Conservation (phyloP, 2,329 filamentous ascomycete species). For the Cladosporium velox region DNA sequence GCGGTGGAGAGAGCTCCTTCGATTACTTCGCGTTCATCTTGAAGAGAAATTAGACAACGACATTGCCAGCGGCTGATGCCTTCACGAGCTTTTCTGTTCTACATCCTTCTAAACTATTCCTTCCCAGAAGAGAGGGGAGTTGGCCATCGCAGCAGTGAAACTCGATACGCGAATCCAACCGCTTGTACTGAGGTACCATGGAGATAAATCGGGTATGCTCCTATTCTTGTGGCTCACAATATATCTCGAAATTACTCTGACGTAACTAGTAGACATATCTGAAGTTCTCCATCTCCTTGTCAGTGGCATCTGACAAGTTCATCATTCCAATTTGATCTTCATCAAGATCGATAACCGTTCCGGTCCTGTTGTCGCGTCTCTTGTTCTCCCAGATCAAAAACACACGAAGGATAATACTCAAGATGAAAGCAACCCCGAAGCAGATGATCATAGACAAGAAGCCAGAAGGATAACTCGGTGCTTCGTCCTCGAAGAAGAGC, state of each 20-base stretch:
- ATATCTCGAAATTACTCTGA: not conserved
- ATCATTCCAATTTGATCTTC: not conserved
- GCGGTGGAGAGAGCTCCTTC: constrained; percentile 44
- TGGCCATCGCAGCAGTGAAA: too few species aligned
- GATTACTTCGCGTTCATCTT: constrained; percentile 53
- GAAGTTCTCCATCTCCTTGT: not conserved
- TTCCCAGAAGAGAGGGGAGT: too few species aligned
- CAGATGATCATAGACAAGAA: constrained; percentile 10
- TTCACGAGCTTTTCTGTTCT: not conserved
- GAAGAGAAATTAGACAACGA: constrained; percentile 33
- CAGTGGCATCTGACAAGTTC: not conserved
- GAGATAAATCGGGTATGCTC: not conserved
- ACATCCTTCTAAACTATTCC: not conserved
- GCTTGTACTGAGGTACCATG: not conserved
- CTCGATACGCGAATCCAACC: not conserved
- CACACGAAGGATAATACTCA: not conserved
- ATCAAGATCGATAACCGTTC: not conserved
- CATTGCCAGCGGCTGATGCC: not conserved
- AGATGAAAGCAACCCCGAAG: not conserved
- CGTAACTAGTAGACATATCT: not conserved
- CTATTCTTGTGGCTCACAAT: not conserved
- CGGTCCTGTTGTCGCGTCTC: not conserved
- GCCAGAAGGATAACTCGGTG: constrained; percentile 45
- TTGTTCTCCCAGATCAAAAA: not conserved
- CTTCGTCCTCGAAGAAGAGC: constrained; percentile 56